These are phyloP conservation scores for Plectosphaerella cucumerina DNA, from an alignment of 2,329 filamentous ascomycete genomes.

Conservation along the genomic window DNA sequence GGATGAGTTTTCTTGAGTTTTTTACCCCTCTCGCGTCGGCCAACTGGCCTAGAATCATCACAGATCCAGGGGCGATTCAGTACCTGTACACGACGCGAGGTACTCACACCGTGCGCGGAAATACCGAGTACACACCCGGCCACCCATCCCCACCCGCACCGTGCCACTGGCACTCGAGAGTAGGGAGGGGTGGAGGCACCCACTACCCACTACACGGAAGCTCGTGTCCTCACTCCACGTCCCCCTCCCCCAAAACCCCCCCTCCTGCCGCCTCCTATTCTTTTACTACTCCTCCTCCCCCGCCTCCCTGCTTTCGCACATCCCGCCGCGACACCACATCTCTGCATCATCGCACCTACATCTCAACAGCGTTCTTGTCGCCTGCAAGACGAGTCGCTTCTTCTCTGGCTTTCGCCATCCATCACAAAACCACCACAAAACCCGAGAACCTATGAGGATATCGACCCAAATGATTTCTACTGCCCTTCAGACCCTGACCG, in stretches of 20 bases:
- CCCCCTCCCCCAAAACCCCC: not conserved
- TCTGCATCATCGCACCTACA: slow-evolving; percentile 15
- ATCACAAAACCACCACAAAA: not conserved
- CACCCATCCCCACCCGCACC: not conserved
- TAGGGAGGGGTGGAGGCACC: not conserved
- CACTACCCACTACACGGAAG: not conserved
- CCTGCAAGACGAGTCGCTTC: slow-evolving; percentile 10
- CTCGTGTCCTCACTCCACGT: slow-evolving; percentile 1
- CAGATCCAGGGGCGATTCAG: too few species aligned
- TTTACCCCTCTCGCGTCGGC: too few species aligned
- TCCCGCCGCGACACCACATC: not conserved
- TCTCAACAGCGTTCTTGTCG: slow-evolving; percentile 10
- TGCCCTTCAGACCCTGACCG: slow-evolving; percentile 15
- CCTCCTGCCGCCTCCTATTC: not conserved
- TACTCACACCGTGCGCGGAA: too few species aligned
- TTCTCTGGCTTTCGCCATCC: slow-evolving; percentile 10
- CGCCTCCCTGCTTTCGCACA: slow-evolving; percentile 1
- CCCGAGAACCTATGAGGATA: slow-evolving; percentile 17
- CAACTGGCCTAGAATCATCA: too few species aligned
- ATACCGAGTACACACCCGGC: too few species aligned
- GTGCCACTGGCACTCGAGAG: not conserved
- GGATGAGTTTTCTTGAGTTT: too few species aligned
- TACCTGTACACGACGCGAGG: too few species aligned
- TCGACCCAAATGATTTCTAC: slow-evolving; percentile 14
- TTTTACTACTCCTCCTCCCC: slow-evolving; percentile 1